Conservation (phyloP, 495 filamentous ascomycete genomes). For the Xylaria venustula region DNA sequence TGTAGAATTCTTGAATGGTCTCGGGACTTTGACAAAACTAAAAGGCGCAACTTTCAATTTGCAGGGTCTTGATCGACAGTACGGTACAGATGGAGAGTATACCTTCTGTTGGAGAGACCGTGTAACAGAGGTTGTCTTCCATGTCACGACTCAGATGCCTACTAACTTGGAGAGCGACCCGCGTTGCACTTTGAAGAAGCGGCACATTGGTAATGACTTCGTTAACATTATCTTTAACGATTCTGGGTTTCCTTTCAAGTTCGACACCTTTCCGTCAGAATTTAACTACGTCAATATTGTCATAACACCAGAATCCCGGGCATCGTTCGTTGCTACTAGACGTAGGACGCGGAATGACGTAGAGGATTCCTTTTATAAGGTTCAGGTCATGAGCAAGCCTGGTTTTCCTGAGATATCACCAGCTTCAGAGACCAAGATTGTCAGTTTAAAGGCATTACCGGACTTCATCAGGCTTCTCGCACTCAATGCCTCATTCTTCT, state of each 20-base stretch:
- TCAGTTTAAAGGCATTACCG: constrained; percentile 75
- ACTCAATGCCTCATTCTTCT: constrained; percentile 90
- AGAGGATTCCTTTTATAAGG: constrained; percentile 67
- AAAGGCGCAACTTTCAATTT: constrained; percentile 86
- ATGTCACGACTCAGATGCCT: constrained; percentile 96
- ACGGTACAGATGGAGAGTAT: constrained; percentile 77
- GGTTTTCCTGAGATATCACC: constrained; percentile 90
- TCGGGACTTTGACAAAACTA: constrained; percentile 78
- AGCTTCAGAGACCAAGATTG: constrained; percentile 79
- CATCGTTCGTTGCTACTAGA: constrained; percentile 56
- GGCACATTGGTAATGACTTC: constrained; percentile 95
- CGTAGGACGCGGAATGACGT: constrained; percentile 33
- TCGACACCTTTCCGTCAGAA: constrained; percentile 87
- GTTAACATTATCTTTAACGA: constrained; percentile 98
- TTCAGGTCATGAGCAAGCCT: constrained; percentile 78
- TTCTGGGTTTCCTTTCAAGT: constrained; percentile 80
- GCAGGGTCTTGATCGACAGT: constrained; percentile 78
- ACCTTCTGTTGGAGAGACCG: constrained; percentile 92
- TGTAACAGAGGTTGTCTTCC: constrained; percentile 93
- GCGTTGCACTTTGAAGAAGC: constrained; percentile 79
- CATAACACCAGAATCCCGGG: constrained; percentile 78
- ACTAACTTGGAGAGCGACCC: constrained; percentile 74
- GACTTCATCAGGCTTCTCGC: constrained; percentile 88
- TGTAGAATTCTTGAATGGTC: constrained; percentile 71
- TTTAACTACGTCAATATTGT: constrained; percentile 97